These are phyloP conservation scores for Fusarium multiceps DNA, from an alignment of 2,329 filamentous ascomycete species.

Conservation along the genomic window DNA sequence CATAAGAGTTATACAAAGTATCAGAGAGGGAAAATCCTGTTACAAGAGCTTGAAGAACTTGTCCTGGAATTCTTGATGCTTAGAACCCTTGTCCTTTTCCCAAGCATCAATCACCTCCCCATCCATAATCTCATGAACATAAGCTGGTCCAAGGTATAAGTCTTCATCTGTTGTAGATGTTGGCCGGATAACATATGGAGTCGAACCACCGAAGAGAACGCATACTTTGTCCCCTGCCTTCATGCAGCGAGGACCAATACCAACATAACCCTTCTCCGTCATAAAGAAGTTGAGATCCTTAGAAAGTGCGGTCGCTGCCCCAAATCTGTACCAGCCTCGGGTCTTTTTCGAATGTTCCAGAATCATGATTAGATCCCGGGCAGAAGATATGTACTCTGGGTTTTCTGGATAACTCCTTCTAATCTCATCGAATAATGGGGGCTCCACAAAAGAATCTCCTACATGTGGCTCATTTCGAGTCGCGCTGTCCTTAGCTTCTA, in stretches of 20 bases:
- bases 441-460: no score
- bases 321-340: no score
- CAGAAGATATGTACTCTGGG: no score
- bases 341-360: no score
- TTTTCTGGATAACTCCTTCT: no score
- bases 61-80: neutral
- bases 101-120: neutral
- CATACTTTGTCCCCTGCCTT: neutral
- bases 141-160: neutral
- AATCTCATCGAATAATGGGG: no score
- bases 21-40: no score
- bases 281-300: neutral
- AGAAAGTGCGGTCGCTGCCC: neutral
- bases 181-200: neutral
- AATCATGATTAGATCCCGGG: no score
- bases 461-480: no score
- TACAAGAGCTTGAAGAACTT: fast-evolving
- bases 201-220: neutral
- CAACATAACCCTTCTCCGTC: neutral
- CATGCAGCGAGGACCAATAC: neutral
- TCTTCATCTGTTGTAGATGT: fast-evolving
- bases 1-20: neutral
- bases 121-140: neutral
- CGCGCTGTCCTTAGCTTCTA: no score
- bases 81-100: neutral